Conservation (phyloP, 176 grass and related monocot genomes). For the Rhynchospora pubera region DNA sequence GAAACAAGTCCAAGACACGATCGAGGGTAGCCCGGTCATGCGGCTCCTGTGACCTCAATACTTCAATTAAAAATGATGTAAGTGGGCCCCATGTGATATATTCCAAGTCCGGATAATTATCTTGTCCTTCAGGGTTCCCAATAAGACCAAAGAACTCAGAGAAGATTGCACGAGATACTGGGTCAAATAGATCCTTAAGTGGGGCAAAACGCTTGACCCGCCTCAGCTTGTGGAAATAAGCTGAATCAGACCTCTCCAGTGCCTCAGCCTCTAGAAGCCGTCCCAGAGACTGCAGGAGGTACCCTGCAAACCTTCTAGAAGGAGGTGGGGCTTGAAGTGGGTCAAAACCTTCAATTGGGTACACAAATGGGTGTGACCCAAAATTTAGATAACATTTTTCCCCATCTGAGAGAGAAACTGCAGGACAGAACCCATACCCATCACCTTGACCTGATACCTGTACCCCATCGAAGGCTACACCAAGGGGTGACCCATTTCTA, state of each 20-base stretch:
- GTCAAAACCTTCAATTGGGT: constrained; percentile 60
- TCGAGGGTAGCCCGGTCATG: constrained; percentile 61
- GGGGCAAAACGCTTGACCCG: constrained; percentile 69
- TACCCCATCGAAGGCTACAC: constrained; percentile 60
- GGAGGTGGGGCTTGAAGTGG: constrained; percentile 53
- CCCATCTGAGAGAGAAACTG: constrained; percentile 77
- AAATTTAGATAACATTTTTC: constrained; percentile 78
- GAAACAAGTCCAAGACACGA: constrained; percentile 63
- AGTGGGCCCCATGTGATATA: constrained; percentile 65
- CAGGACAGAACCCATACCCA: constrained; percentile 56
- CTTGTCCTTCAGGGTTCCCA: constrained; percentile 13
- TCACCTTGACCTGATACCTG: constrained; percentile 18
- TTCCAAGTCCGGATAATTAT: constrained; percentile 33
- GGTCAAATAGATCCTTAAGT: constrained; percentile 52
- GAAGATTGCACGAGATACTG: constrained; percentile 60
- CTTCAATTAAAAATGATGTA: constrained; percentile 44
- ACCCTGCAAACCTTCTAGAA: constrained; percentile 32
- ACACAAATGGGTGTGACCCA: constrained; percentile 63
- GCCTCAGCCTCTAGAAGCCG: constrained; percentile 58
- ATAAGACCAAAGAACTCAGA: constrained; percentile 57
- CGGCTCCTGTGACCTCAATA: constrained; percentile 52
- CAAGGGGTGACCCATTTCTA: constrained; percentile 64
- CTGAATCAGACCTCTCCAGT: constrained; percentile 67
- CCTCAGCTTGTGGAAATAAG: constrained; percentile 78
- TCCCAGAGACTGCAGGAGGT: constrained; percentile 61